Evolutionary conservation across 148 eudicot species (phyloP).

Genomic region (Amaranthus palmeri): DNA sequence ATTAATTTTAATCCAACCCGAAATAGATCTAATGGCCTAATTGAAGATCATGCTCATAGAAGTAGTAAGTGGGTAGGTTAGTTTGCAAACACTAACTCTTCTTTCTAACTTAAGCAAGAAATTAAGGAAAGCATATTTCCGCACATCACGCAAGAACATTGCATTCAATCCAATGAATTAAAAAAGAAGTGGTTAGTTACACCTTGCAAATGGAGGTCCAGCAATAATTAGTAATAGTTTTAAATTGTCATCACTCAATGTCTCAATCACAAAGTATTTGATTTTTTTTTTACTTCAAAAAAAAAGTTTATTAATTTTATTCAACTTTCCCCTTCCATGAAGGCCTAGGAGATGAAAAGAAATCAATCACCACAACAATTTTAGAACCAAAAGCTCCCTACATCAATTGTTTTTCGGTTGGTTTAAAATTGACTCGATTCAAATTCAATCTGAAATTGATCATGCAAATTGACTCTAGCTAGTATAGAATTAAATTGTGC

Average conservation of each 20-base stretch:
- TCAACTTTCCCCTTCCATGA: background rate
- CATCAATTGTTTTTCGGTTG: background rate
- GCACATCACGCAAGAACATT: slow-evolving; percentile 19
- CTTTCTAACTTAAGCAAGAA: background rate
- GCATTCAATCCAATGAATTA: background rate
- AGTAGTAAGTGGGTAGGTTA: too few relatives aligned
- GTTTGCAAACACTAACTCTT: background rate
- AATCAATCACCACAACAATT: background rate
- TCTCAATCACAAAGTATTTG: background rate
- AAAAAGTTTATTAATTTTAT: background rate
- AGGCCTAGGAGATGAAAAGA: background rate
- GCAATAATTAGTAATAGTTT: slow-evolving; percentile 11
- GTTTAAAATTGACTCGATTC: too few relatives aligned
- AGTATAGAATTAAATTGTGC: too few relatives aligned
- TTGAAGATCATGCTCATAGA: too few relatives aligned
- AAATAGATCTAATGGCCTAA: too few relatives aligned
- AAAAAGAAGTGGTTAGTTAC: background rate
- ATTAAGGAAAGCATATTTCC: background rate
- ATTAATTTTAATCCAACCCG: too few relatives aligned
- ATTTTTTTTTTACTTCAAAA: background rate
- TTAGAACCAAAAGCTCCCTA: background rate
- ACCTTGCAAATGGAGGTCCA: background rate
- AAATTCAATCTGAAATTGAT: too few relatives aligned
- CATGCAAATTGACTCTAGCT: too few relatives aligned
- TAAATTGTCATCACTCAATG: background rate